Evolutionary conservation across 2,329 filamentous ascomycete genomes (phyloP).

Genomic region (Hymenoscyphus albidus): DNA sequence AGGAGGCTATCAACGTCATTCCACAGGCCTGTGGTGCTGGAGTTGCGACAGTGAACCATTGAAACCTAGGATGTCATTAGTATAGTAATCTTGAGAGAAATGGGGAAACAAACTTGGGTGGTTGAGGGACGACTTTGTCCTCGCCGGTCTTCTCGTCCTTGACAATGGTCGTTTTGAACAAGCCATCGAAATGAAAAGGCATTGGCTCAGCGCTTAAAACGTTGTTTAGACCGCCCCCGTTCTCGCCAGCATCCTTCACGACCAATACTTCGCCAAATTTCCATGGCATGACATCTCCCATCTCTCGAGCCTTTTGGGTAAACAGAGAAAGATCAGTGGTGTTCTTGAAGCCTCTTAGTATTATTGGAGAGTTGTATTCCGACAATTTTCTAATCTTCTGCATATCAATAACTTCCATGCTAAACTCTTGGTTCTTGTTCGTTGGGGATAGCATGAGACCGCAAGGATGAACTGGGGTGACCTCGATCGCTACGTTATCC

Average conservation of each 20-base stretch:
- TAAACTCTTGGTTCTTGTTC: neutral
- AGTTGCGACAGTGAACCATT: conserved; percentile 4
- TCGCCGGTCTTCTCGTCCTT: conserved; percentile 1
- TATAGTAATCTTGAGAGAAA: neutral
- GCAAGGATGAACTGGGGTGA: conserved; percentile 46
- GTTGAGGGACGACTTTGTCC: neutral
- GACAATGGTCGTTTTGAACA: conserved; percentile 43
- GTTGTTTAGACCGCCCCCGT: conserved; percentile 46
- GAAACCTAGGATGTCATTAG: conserved; percentile 1
- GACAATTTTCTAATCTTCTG: conserved; percentile 44
- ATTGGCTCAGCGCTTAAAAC: conserved; percentile 52
- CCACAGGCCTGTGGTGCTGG: conserved; percentile 4
- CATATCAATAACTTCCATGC: conserved; percentile 23
- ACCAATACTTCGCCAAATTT: conserved; percentile 50
- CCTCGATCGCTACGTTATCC: conserved; percentile 38
- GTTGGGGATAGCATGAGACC: conserved; percentile 41
- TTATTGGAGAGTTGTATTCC: conserved; percentile 49
- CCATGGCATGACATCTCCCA: conserved; percentile 49
- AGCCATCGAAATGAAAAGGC: conserved; percentile 55
- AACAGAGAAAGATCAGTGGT: conserved; percentile 45
- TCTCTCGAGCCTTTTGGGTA: conserved; percentile 43
- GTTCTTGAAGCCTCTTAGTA: conserved; percentile 49
- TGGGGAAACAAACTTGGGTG: neutral
- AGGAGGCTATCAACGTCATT: conserved; percentile 6
- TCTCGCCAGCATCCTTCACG: conserved; percentile 46